phyloP scores from a whole-genome alignment of 2,329 filamentous ascomycete genomes.

The Epichloe sylvatica region DNA sequence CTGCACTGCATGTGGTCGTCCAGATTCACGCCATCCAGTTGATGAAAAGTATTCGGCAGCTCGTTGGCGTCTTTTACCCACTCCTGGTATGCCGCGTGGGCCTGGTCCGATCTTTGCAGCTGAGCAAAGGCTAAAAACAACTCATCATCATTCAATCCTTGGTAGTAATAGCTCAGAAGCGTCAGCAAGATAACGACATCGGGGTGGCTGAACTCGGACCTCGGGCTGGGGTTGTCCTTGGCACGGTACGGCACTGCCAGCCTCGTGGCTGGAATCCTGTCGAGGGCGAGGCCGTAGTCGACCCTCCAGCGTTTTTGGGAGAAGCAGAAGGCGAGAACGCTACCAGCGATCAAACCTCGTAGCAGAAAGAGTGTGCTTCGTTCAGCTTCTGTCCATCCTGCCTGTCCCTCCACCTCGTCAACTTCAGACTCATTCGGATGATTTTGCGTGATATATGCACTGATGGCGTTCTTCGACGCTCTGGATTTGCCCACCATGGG shows the following conservation, averaged over 20 bases:
- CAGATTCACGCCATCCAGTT: constrained; percentile 42
- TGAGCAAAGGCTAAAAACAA: constrained; percentile 32
- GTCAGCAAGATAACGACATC: constrained; percentile 45
- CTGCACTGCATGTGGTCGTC: constrained; percentile 36
- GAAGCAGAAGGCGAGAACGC: constrained; percentile 37
- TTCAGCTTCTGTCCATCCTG: constrained; percentile 18
- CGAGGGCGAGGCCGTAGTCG: constrained; percentile 40
- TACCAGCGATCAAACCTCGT: constrained; percentile 38
- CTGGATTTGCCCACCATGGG: constrained; percentile 24
- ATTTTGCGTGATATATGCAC: constrained; percentile 29
- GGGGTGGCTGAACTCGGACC: constrained; percentile 49
- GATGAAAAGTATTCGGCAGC: constrained; percentile 23
- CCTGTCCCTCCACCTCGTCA: constrained; percentile 18
- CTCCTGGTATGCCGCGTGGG: constrained; percentile 32
- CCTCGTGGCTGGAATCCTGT: constrained; percentile 20
- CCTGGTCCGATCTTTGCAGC: constrained; percentile 37
- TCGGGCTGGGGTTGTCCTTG: constrained; percentile 40
- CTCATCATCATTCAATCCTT: constrained; percentile 37
- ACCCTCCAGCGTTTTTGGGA: constrained; percentile 46
- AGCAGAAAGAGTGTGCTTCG: constrained; percentile 28
- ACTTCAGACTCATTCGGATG: constrained; percentile 18
- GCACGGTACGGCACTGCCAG: constrained; percentile 46
- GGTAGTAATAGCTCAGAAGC: constrained; percentile 41
- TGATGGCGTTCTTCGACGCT: constrained; percentile 18
- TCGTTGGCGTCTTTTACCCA: constrained; percentile 28